These are phyloP conservation scores for Candida odintsovae DNA, from an alignment of 805 yeast genomes.

Conservation along the genomic window DNA sequence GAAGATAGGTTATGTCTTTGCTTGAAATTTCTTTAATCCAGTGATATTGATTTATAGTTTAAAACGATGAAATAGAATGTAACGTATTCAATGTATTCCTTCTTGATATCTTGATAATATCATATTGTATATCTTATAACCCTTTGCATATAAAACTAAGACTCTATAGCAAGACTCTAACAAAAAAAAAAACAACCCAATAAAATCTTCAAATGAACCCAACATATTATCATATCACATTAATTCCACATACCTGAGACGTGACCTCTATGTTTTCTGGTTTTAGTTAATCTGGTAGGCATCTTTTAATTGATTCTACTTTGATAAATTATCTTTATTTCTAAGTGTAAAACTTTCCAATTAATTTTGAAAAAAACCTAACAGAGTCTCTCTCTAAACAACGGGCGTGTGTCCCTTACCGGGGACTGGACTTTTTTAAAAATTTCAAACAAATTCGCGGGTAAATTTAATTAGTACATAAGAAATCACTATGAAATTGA, in stretches of 20 bases:
- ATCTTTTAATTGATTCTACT: slow-evolving; percentile 40
- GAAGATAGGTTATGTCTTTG: background rate
- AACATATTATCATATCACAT: background rate
- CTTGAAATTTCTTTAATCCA: too few species aligned
- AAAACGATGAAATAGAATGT: too few species aligned
- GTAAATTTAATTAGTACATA: too few species aligned
- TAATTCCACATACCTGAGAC: slow-evolving; percentile 81
- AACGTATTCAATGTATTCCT: too few species aligned
- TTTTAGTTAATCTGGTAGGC: slow-evolving; percentile 99
- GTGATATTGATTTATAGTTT: too few species aligned
- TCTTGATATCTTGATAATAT: too few species aligned
- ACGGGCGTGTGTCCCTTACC: slow-evolving; percentile 8
- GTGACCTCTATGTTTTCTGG: slow-evolving; percentile 99
- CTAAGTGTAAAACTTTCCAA: background rate
- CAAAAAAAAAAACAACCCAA: background rate
- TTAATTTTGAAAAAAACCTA: background rate
- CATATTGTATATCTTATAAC: too few species aligned
- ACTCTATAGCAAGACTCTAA: too few species aligned
- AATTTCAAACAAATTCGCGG: background rate
- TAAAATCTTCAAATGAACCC: background rate
- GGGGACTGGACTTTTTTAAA: too few species aligned
- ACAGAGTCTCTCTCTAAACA: background rate
- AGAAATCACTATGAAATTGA: too few species aligned
- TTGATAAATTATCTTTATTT: slow-evolving; percentile 2
- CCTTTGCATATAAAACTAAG: too few species aligned